Evolutionary conservation across 2,329 filamentous ascomycete species (phyloP), one percentile per base, ranked within the genome.

Genomic region (Rachicladosporium sp.): DNA sequence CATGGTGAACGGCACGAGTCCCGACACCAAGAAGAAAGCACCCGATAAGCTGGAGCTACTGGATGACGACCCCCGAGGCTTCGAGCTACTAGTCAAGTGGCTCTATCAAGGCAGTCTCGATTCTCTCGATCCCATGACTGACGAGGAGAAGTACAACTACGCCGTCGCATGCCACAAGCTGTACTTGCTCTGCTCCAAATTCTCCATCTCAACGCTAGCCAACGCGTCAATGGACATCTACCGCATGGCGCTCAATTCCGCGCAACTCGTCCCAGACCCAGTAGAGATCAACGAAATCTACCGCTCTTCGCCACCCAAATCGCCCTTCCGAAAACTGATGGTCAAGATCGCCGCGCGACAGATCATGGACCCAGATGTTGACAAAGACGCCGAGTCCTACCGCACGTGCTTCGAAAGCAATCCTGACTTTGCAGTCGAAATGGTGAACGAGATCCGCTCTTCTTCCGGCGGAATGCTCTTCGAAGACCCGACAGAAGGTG

Each of bases 221-320:
- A 72, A 74, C 42, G 55, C 69, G 8, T 68, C 69, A 39, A 72
- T 73, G 53, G 70, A 73, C 47, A 66, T 69, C 44, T 73, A 73
- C 47, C 60, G 70, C 8, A 64, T 65, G 44, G 68, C 66, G 9
- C 59, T 73, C 21, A 57, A 65, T 45, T 56, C 70, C 43, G 64
- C 69, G 29, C 61, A 66, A 38, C 57, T 73, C 6, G 70, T 74
- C 0, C 70, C 70, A 1, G 70, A 72, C 44, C 62, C 69, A 8
- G 67, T 71, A 31, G 70, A 74, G 54, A 70, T 73, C 46, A 64
- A 69, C 43, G 65, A 68, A 6, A 69, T 74, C 13, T 73, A 73
- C 51, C 63, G 66, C 38, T 57, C 59, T 36, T 67, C 64, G 23
- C 62, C 64, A 3, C 37, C 46, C 2, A 57, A 53, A 4, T 70